Evolutionary conservation across 805 yeast species (phyloP).

Genomic region (Ogataea dorogensis): DNA sequence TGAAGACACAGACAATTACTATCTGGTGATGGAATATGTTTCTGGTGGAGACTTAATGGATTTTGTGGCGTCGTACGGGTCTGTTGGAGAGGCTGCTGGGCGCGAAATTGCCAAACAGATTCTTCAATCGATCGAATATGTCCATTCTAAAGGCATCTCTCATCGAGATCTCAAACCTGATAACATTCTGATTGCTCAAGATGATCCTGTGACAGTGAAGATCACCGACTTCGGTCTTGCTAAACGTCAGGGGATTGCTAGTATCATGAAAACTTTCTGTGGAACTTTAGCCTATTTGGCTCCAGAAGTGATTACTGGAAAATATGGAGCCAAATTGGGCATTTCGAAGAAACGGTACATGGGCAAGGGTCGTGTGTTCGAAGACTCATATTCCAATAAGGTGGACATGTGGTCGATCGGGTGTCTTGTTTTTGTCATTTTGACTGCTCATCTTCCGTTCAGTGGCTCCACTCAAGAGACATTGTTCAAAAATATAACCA

Average conservation of each 20-base stretch:
- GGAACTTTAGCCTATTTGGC: slow-evolving; percentile 97
- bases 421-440: slow-evolving; percentile 84
- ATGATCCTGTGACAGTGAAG: slow-evolving; percentile 88
- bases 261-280: slow-evolving; percentile 93
- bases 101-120: slow-evolving; percentile 85
- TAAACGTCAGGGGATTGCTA: slow-evolving; percentile 77
- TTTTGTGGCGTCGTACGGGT: slow-evolving; percentile 88
- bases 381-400: slow-evolving; percentile 65
- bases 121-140: slow-evolving; percentile 78
- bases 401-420: slow-evolving; percentile 99
- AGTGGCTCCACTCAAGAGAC: slow-evolving; percentile 90
- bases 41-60: slow-evolving; percentile 98
- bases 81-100: slow-evolving; percentile 88
- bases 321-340: slow-evolving; percentile 39
- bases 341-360: slow-evolving; percentile 28
- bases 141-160: slow-evolving; percentile 87
- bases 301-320: slow-evolving; percentile 79
- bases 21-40: slow-evolving; percentile 92
- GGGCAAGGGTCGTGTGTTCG: slow-evolving; percentile 34
- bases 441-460: slow-evolving; percentile 93
- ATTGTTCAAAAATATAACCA: slow-evolving; percentile 68
- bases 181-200: slow-evolving; percentile 84
- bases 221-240: slow-evolving; percentile 97
- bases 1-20: slow-evolving; percentile 78
- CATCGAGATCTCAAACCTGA: slow-evolving; percentile 97